These are phyloP conservation scores for Jatropha curcas DNA, from an alignment of 345 rosid genomes.

Conservation along the genomic window DNA sequence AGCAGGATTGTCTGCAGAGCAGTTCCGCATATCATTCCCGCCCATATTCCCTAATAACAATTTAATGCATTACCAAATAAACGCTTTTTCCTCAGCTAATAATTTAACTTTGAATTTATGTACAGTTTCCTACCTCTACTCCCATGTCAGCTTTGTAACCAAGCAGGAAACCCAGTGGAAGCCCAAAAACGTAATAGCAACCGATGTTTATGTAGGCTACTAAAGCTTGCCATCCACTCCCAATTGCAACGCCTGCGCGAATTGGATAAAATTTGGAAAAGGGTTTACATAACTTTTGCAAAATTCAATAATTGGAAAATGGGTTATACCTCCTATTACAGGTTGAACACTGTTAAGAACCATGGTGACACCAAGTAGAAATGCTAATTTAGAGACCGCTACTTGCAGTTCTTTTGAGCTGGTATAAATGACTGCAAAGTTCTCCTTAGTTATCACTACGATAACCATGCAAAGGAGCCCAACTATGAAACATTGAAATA, in stretches of 20 bases:
- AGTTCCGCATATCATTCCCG: conserved; percentile 78
- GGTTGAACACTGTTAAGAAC: conserved; percentile 86
- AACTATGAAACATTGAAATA: conserved; percentile 54
- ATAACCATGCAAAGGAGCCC: conserved; percentile 65
- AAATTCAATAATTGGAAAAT: too few relatives aligned
- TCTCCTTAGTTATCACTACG: conserved; percentile 48
- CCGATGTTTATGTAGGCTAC: conserved; percentile 85
- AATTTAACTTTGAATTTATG: too few relatives aligned
- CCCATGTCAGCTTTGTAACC: conserved; percentile 63
- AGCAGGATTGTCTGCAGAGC: conserved; percentile 67
- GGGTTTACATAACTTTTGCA: background rate
- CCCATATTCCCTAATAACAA: conserved; percentile 63
- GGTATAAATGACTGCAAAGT: conserved; percentile 64
- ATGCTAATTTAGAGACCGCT: conserved; percentile 60
- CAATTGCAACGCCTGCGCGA: conserved; percentile 71
- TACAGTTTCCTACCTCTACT: conserved; percentile 73
- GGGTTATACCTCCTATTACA: conserved; percentile 71
- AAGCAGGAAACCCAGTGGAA: conserved; percentile 74
- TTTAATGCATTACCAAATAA: too few relatives aligned
- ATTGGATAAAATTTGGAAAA: background rate
- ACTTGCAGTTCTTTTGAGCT: conserved; percentile 48
- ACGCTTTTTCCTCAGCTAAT: too few relatives aligned
- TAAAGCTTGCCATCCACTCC: conserved; percentile 85
- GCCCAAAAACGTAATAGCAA: conserved; percentile 67
- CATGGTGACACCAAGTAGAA: conserved; percentile 74